A percentile compares a stretch with the other conserved stretches of the same genome.
Conservation (phyloP, 352 stramenopile genomes). For the Globisporangium yorkense region DNA sequence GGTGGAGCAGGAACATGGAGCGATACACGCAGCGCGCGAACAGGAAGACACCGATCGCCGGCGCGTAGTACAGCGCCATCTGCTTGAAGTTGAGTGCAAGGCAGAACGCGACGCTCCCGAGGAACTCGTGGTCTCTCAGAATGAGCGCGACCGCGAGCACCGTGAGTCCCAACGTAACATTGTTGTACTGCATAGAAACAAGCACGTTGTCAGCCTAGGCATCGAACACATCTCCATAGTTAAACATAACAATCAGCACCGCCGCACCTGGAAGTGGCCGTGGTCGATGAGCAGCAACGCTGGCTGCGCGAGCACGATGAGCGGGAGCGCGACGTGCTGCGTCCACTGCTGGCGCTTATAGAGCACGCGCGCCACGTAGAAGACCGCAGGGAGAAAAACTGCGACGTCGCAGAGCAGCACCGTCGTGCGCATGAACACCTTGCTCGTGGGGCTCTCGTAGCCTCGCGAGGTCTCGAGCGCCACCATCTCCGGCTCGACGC, state of each 20-base stretch:
- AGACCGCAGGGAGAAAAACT: constrained; percentile 82
- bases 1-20: constrained; percentile 36
- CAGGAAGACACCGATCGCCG: constrained; percentile 92
- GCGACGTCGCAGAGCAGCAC: constrained; percentile 92
- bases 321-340: constrained; percentile 47
- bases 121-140: constrained; percentile 66
- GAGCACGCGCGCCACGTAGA: constrained; percentile 36
- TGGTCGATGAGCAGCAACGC: constrained; percentile 95
- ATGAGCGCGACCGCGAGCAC: constrained; percentile 66
- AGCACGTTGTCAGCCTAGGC: background rate
- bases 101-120: constrained; percentile 85
- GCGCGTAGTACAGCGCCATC: constrained; percentile 98
- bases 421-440: constrained; percentile 89
- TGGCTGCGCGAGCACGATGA: constrained; percentile 83
- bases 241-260: background rate
- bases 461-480: constrained; percentile 70
- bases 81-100: constrained; percentile 98
- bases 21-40: constrained; percentile 83
- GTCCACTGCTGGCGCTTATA: constrained; percentile 46
- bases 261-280: constrained; percentile 95
- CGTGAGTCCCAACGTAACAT: constrained; percentile 93
- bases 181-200: constrained; percentile 89
- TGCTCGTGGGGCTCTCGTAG: constrained; percentile 81
- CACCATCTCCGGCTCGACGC: constrained; percentile 86
- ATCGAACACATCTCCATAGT: background rate